These are phyloP conservation scores for Kodamaea ohmeri DNA, from an alignment of 1,139 yeast species.

Conservation along the genomic window DNA sequence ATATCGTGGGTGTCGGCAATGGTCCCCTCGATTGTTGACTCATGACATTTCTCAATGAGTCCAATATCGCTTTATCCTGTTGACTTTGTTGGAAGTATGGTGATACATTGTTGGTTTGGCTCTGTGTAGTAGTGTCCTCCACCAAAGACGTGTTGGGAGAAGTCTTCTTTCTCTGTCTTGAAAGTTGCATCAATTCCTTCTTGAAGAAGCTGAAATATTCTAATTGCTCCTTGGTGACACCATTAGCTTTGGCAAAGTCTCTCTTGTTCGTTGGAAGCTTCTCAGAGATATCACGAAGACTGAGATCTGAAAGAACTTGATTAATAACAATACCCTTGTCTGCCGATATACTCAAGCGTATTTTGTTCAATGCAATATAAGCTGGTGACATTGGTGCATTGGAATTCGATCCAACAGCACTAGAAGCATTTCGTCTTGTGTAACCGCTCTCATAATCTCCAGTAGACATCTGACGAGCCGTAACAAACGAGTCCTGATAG, in stretches of 20 bases:
- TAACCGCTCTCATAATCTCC: conserved; percentile 9
- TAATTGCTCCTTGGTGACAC: conserved; percentile 38
- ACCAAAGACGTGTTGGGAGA: background rate
- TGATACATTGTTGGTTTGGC: conserved; percentile 8
- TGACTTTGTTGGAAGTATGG: conserved; percentile 15
- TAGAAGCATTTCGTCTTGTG: background rate
- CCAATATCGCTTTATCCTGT: conserved; percentile 14
- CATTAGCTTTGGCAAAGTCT: conserved; percentile 48
- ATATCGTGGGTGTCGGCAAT: conserved; percentile 11
- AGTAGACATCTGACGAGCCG: conserved; percentile 25
- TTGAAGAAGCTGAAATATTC: conserved; percentile 49
- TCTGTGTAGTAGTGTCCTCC: background rate
- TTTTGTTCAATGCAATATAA: conserved; percentile 31
- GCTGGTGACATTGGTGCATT: conserved; percentile 4
- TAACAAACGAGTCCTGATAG: conserved; percentile 27
- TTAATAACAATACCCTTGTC: conserved; percentile 39
- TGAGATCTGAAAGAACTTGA: conserved; percentile 46
- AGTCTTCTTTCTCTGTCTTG: conserved; percentile 28
- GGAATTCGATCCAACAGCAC: background rate
- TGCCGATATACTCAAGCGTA: conserved; percentile 44
- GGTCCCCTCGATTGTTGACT: conserved; percentile 11
- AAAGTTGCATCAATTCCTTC: conserved; percentile 36
- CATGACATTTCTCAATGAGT: conserved; percentile 11
- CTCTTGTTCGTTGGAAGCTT: conserved; percentile 51
- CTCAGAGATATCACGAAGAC: conserved; percentile 54